Evolutionary conservation across 371 early-diverging fungal species (phyloP).

Genomic region (Actinomortierella ambigua): DNA sequence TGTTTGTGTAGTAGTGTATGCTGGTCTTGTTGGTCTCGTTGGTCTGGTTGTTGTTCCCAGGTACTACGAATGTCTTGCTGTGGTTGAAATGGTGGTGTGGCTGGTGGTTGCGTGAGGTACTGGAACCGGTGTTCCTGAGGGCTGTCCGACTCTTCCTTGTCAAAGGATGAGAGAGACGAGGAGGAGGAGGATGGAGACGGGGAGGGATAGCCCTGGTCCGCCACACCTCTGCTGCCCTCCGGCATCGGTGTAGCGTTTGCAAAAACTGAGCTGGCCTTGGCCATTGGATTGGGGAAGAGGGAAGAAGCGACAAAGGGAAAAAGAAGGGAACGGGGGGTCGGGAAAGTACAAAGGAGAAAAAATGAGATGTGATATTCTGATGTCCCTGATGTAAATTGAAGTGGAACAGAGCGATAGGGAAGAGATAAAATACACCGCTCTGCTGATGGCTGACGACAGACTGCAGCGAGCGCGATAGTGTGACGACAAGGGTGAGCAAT

Average conservation of each 20-base stretch:
- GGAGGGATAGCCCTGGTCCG: background rate
- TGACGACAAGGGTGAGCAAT: background rate
- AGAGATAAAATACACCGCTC: too few species aligned
- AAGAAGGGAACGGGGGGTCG: background rate
- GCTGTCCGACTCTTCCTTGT: background rate
- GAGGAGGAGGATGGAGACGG: constrained; percentile 7
- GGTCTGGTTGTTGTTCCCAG: too few species aligned
- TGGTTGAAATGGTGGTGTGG: too few species aligned
- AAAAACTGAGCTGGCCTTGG: background rate
- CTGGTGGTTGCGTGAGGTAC: background rate
- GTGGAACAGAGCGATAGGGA: too few species aligned
- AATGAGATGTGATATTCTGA: background rate
- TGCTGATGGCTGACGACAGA: background rate
- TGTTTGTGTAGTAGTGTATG: too few species aligned
- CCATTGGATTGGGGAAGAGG: background rate
- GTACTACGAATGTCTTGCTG: too few species aligned
- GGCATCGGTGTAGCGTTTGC: background rate
- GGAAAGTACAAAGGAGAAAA: background rate
- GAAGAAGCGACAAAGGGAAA: background rate
- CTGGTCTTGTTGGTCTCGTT: too few species aligned
- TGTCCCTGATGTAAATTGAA: too few species aligned
- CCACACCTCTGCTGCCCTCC: background rate
- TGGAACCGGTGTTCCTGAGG: background rate
- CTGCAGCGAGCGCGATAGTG: background rate
- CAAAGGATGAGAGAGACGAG: constrained; percentile 6